A percentile compares a stretch with the other conserved stretches of the same genome.
These are phyloP conservation scores for Pleurotus djamor DNA, from an alignment of 768 basidiomycete species.

Conservation along the genomic window DNA sequence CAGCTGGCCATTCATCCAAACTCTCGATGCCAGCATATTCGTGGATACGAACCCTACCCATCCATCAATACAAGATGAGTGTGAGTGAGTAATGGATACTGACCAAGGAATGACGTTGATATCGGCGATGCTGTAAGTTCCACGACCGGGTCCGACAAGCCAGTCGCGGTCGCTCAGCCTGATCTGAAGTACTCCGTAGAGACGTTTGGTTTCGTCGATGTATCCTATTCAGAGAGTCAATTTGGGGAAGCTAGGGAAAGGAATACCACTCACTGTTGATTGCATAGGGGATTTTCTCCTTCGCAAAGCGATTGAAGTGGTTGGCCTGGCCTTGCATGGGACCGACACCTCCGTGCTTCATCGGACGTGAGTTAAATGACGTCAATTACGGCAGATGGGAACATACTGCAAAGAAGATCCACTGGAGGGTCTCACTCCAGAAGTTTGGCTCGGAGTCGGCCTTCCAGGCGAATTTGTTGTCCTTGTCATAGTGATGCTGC, in stretches of 20 bases:
- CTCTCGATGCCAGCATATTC: slow-evolving; percentile 46
- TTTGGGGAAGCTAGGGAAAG: too few species aligned
- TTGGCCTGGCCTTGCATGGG: slow-evolving; percentile 90
- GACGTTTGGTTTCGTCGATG: slow-evolving; percentile 75
- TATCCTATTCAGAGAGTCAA: slow-evolving; percentile 46
- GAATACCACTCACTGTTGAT: slow-evolving; percentile 66
- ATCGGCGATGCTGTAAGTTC: slow-evolving; percentile 71
- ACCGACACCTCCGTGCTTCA: slow-evolving; percentile 75
- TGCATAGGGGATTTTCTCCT: slow-evolving; percentile 67
- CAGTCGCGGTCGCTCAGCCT: slow-evolving; percentile 74
- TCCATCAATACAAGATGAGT: not conserved
- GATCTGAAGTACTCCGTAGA: slow-evolving; percentile 82
- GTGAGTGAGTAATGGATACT: slow-evolving; percentile 4
- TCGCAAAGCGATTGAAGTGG: slow-evolving; percentile 66
- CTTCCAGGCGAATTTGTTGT: slow-evolving; percentile 69
- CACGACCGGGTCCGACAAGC: slow-evolving; percentile 73
- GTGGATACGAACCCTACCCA: slow-evolving; percentile 52
- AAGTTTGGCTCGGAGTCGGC: slow-evolving; percentile 47
- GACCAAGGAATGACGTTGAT: slow-evolving; percentile 68
- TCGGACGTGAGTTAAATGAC: not conserved
- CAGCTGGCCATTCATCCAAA: slow-evolving; percentile 58
- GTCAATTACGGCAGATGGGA: not conserved
- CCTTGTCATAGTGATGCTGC: slow-evolving; percentile 75
- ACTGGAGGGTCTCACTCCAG: slow-evolving; percentile 74
- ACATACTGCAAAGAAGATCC: slow-evolving; percentile 81